These are phyloP conservation scores for Gnaphalium uliginosum DNA, from an alignment of 129 eudicot genomes.

Conservation along the genomic window DNA sequence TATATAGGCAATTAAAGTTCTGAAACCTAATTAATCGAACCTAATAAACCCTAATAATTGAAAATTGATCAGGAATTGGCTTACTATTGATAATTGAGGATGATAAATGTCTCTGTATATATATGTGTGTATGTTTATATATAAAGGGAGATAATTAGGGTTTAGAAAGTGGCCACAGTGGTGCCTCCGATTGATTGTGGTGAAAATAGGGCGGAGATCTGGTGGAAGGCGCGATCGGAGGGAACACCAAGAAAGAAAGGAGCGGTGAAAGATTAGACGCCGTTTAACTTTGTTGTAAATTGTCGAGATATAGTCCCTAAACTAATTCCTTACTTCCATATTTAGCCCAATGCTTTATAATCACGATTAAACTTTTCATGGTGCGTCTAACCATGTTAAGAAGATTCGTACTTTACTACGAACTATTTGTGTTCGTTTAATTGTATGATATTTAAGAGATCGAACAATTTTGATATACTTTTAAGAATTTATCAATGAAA, in stretches of 20 bases:
- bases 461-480: no score
- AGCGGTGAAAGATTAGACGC: conserved; percentile 13
- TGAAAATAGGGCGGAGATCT: conserved; percentile 32
- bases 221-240: conserved; percentile 37
- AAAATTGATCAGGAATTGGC: neutral
- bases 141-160: conserved; percentile 19
- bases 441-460: no score
- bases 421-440: no score
- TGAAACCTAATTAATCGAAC: neutral
- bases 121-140: neutral
- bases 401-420: no score
- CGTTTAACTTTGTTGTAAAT: neutral
- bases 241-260: conserved; percentile 30
- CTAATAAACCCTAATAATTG: neutral
- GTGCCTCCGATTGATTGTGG: conserved; percentile 16
- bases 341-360: neutral
- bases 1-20: neutral
- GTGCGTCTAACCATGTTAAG: no score
- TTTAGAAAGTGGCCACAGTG: conserved; percentile 17
- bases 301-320: conserved; percentile 6
- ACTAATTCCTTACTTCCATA: conserved; percentile 2
- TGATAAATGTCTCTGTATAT: neutral
- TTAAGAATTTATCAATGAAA: no score
- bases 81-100: neutral
- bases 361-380: no score